Base-by-base conservation (phyloP, 2,329 filamentous ascomycete genomes). In the Aspergillus pseudonomiae region DNA sequence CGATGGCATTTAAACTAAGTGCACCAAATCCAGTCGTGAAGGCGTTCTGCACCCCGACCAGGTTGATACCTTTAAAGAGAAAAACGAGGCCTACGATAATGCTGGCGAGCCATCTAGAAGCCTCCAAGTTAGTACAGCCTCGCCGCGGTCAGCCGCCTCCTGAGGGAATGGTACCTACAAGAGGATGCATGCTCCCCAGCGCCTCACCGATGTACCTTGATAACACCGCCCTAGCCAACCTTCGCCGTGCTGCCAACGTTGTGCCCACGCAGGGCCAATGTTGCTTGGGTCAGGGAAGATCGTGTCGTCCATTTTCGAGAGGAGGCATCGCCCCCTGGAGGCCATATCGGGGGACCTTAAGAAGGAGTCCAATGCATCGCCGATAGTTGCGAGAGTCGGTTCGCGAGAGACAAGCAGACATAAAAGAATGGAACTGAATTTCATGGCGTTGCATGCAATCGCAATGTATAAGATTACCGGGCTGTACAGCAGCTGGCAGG, bases 311-410 rank as follows among this genome's bases (percentile, higher is more conserved):
- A 48, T 16, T 7, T 48, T 48, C 12, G 45, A 48, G 2, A 28
- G 10, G 45, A 48, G 45, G 24, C 45, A 48, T 52, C 64, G 50
- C 52, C 65, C 64, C 28, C 65, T 59, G 0, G 74, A 77, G 0
- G 66, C 71, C 1, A 60, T 63, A 63, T 80, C 78, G 0, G 71
- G 73, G 6, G 65, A 36, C 28, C 65, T 64, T 6, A 79, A 63
- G 58, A 80, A 80, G 0, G 77, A 79, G n/a, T 73, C 67, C 19
- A 79, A 71, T 2, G 73, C 75, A 64, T 79, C 77, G 14, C 77
- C 78, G 9, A 76, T 67, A 1, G 76, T 78, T 19, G 48, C 28
- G 12, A 62, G 43, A 5, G 59, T 55, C 16, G 41, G 43, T 19
- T 62, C 53, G 28, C 55, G 55, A 12, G 39, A 19, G 6, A 57